Base-by-base conservation (phyloP, 345 rosid genomes). In the Alliaria petiolata region DNA sequence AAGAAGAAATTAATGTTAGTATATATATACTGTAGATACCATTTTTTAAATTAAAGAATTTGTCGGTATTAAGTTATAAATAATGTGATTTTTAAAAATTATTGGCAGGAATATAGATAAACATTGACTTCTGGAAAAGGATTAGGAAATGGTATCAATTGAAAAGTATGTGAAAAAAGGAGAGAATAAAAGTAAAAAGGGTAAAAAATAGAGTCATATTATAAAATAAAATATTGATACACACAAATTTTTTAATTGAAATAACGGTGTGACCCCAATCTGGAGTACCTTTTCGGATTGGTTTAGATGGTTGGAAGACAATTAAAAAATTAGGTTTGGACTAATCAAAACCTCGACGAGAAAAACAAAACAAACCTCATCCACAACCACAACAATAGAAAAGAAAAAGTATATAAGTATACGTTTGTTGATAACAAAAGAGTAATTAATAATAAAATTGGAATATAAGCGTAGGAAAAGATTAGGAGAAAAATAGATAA, bases 251-350 rank as follows among this genome's bases (percentile, higher is more conserved):
- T n/a, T n/a, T n/a, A n/a, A 55, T 14, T 36, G 16, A 15, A 49
- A 31, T 5, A 51, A 50, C 10, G 26, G 52, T 56, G 65, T 65
- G 53, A 38, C 53, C 59, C 35, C 36, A 19, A 47, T 22, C 19
- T 40, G 49, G n/a, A 39, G n/a, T 28, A 45, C 72, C 49, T 67
- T 72, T 67, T 73, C 0, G 8, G 67, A 74, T 25, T 47, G 44
- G 52, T 49, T 73, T 20, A 74, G 62, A 74, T 67, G 78, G 67
- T 59, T n/a, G n/a, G n/a, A n/a, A n/a, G n/a, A n/a, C n/a, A n/a
- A n/a, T n/a, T 33, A 31, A 66, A 66, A 22, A 12, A 43, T 44
- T 50, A 67, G 40, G 33, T 43, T 59, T 34, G 55, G 68, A 60
- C 40, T 60, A 75, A 59, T 60, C 61, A 74, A n/a, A 65, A 51